phyloP scores from a whole-genome alignment of 2,329 filamentous ascomycete species.

The Verticillium nubilum region DNA sequence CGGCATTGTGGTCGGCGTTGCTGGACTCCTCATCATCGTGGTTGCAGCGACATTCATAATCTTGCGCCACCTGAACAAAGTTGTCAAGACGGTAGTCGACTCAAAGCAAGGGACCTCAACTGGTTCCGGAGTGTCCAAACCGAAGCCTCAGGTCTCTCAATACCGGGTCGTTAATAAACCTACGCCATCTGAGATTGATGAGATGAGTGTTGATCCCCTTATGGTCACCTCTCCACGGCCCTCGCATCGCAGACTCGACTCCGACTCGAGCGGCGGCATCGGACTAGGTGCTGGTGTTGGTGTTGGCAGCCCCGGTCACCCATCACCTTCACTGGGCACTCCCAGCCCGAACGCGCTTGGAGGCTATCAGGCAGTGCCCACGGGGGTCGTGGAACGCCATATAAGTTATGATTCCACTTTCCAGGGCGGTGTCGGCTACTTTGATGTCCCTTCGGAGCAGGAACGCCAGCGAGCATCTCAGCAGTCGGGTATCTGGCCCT shows the following conservation, averaged over 20 bases:
- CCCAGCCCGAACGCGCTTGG: constrained; percentile 3
- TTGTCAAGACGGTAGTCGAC: constrained; percentile 30
- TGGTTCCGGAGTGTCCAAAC: neutral
- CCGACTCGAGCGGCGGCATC: constrained; percentile 4
- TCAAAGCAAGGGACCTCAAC: constrained; percentile 25
- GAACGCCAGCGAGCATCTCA: constrained; percentile 13
- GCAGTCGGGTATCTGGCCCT: constrained; percentile 12
- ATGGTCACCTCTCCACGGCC: constrained; percentile 24
- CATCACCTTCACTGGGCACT: constrained; percentile 4
- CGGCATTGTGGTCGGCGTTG: constrained; percentile 47
- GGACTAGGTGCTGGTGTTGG: neutral
- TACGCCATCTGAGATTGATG: constrained; percentile 37
- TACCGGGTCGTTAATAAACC: constrained; percentile 17
- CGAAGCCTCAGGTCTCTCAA: constrained; percentile 21
- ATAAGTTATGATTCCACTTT: constrained; percentile 21
- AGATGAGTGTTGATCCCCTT: constrained; percentile 35
- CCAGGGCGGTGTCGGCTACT: constrained; percentile 20
- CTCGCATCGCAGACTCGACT: constrained; percentile 8
- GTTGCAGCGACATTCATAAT: constrained; percentile 42
- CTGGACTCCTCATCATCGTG: constrained; percentile 41
- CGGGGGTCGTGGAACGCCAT: constrained; percentile 16
- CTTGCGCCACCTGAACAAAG: constrained; percentile 42
- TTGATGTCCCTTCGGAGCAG: constrained; percentile 16
- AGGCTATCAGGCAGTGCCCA: constrained; percentile 11
- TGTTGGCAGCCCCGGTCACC: constrained; percentile 9